These are phyloP conservation scores for Pharus latifolius DNA, from an alignment of 176 grass and related monocot genomes.

Conservation along the genomic window DNA sequence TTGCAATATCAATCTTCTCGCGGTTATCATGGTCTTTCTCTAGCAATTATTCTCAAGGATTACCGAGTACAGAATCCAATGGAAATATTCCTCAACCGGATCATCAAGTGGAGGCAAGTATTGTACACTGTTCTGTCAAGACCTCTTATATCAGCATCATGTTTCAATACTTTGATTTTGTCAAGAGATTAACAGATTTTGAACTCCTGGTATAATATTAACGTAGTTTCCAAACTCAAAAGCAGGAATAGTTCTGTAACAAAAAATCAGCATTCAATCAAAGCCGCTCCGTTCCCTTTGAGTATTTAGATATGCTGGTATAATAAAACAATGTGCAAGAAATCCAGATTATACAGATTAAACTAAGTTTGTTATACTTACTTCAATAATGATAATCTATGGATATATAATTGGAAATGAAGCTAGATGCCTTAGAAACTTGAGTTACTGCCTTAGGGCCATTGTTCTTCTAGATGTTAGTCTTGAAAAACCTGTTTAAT, in stretches of 20 bases:
- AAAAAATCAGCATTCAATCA: not conserved
- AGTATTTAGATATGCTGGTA: not conserved
- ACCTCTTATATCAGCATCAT: not conserved
- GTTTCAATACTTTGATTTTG: not conserved
- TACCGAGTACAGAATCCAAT: constrained; percentile 28
- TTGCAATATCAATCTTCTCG: constrained; percentile 31
- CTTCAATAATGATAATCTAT: not conserved
- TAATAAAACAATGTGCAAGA: not conserved
- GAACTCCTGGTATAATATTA: not conserved
- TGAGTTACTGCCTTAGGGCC: not conserved
- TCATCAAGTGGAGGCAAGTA: constrained; percentile 53
- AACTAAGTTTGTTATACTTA: not conserved
- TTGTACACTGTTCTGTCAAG: not conserved
- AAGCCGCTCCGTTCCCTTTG: not conserved
- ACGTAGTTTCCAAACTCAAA: not conserved
- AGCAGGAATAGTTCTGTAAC: not conserved
- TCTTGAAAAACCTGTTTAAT: too few species aligned
- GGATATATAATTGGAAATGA: not conserved
- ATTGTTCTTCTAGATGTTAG: not conserved
- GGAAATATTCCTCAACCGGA: constrained; percentile 21
- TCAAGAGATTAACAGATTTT: not conserved
- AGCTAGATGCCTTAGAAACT: not conserved
- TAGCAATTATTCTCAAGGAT: constrained; percentile 50
- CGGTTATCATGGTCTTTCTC: constrained; percentile 31
- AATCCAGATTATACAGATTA: not conserved